phyloP scores from a whole-genome alignment of 2,329 filamentous ascomycete species.

The Hypomyces perniciosus region DNA sequence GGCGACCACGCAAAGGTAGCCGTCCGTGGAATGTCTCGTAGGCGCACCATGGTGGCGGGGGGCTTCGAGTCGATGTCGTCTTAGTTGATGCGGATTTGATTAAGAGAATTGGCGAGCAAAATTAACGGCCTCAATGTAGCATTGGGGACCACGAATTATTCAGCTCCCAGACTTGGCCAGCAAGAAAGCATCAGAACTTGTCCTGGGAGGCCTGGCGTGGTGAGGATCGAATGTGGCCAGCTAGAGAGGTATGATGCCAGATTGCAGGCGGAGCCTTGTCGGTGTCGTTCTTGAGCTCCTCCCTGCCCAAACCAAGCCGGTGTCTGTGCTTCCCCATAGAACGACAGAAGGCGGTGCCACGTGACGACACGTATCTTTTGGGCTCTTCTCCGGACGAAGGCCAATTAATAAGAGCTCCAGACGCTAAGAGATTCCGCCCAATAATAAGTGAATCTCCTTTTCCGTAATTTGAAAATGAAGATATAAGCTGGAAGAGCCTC shows the following conservation, averaged over 20 bases:
- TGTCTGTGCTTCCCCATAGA: conserved; percentile 6
- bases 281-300: conserved; percentile 25
- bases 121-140: conserved; percentile 8
- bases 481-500: too few relatives aligned
- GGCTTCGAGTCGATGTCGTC: conserved; percentile 12
- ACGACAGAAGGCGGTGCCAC: conserved; percentile 1
- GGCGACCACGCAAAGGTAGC: conserved; percentile 97
- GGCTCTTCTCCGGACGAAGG: not conserved
- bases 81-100: too few relatives aligned
- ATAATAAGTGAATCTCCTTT: not conserved
- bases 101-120: not conserved
- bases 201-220: conserved; percentile 11
- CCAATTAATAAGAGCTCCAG: not conserved
- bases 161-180: conserved; percentile 10
- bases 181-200: conserved; percentile 11
- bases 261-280: conserved; percentile 32
- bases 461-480: too few relatives aligned
- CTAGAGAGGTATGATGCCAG: conserved; percentile 36
- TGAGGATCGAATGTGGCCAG: conserved; percentile 7
- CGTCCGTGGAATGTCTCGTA: conserved; percentile 93
- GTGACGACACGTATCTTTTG: conserved; percentile 16
- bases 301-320: conserved; percentile 17
- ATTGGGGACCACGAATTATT: conserved; percentile 8
- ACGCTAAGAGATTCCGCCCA: too few relatives aligned
- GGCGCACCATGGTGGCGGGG: conserved; percentile 71